Evolutionary conservation across 1,284 basidiomycete species (phyloP).

Genomic region (Ustilago lituana): DNA sequence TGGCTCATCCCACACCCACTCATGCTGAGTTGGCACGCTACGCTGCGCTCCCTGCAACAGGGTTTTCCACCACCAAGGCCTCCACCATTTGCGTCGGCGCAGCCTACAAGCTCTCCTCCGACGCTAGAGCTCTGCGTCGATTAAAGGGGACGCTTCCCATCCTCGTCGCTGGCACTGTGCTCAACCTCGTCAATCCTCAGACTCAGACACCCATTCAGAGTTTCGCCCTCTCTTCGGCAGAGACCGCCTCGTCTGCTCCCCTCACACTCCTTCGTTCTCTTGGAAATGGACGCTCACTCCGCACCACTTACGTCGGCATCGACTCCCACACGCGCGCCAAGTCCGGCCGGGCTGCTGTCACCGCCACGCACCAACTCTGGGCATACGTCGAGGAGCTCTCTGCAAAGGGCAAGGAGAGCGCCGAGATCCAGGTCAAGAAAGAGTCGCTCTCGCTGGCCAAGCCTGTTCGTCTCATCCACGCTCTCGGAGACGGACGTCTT

Average conservation of each 20-base stretch:
- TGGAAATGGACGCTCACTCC: conserved; percentile 19
- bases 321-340: conserved; percentile 17
- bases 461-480: conserved; percentile 35
- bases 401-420: conserved; percentile 45
- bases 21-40: conserved; percentile 30
- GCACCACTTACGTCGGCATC: conserved; percentile 39
- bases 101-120: conserved; percentile 47
- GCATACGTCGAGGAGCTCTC: conserved; percentile 44
- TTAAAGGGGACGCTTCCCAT: conserved; percentile 41
- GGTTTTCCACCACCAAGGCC: conserved; percentile 25
- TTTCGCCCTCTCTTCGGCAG: conserved; percentile 36
- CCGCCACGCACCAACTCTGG: conserved; percentile 24
- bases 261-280: conserved; percentile 34
- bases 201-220: conserved; percentile 45
- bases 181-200: conserved; percentile 47
- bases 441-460: conserved; percentile 21
- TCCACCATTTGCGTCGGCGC: conserved; percentile 30
- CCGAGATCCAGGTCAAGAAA: conserved; percentile 31
- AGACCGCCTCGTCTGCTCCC: conserved; percentile 30
- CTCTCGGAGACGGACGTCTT: conserved; percentile 34
- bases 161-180: conserved; percentile 31
- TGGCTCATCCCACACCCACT: conserved; percentile 24
- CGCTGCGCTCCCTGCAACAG: conserved; percentile 29
- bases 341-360: conserved; percentile 18
- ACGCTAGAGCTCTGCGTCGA: conserved; percentile 25